Conservation (phyloP, 225 moss, liverwort and hornwort genomes). For the Polytrichum formosum region DNA sequence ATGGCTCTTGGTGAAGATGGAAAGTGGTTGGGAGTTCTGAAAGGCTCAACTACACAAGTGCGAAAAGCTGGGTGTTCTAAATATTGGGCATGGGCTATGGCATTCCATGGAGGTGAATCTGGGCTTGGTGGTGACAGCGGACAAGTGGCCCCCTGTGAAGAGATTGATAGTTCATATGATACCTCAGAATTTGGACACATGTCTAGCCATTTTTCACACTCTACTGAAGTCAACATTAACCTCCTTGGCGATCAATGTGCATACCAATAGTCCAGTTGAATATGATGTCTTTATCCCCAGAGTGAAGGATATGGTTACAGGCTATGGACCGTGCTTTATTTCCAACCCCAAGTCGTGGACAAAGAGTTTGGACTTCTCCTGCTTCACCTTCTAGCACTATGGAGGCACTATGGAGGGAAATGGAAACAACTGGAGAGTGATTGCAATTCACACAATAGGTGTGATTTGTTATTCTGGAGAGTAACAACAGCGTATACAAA, state of each 20-base stretch:
- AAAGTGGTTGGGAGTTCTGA: constrained; percentile 44
- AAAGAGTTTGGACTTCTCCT: constrained; percentile 50
- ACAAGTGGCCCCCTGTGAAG: constrained; percentile 45
- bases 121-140: constrained; percentile 3
- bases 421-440: no score
- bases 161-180: constrained; percentile 56
- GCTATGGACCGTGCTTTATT: not conserved
- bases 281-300: constrained; percentile 16
- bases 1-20: constrained; percentile 66
- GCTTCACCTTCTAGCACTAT: constrained; percentile 38
- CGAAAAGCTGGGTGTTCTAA: constrained; percentile 37
- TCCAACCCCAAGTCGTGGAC: constrained; percentile 27
- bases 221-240: constrained; percentile 16
- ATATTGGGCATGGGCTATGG: constrained; percentile 74
- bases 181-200: constrained; percentile 21
- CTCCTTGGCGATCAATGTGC: constrained; percentile 30
- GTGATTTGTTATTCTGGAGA: no score
- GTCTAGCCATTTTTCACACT: constrained; percentile 4
- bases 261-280: constrained; percentile 4
- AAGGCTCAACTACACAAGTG: constrained; percentile 24
- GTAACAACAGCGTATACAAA: no score
- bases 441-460: no score
- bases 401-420: no score
- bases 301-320: not conserved
- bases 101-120: constrained; percentile 48